These are phyloP conservation scores for Verbena officinalis DNA, from an alignment of 257 asterid genomes.

Conservation along the genomic window DNA sequence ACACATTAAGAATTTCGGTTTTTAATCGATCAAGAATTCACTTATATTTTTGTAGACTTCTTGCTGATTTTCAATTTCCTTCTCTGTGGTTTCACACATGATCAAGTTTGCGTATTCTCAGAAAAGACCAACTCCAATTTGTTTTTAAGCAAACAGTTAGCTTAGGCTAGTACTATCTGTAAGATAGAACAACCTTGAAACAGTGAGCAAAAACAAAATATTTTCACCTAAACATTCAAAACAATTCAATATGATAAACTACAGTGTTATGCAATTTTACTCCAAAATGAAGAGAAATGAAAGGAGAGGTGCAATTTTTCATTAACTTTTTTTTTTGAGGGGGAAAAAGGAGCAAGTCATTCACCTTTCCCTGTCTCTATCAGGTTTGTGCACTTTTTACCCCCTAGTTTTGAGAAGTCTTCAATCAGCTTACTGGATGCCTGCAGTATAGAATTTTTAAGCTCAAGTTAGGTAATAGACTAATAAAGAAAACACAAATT, in stretches of 20 bases:
- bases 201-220: too few relatives aligned
- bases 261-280: neutral
- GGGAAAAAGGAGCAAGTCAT: conserved; percentile 17
- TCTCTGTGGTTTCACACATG: neutral
- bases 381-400: conserved; percentile 57
- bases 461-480: conserved; percentile 20
- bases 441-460: conserved; percentile 46
- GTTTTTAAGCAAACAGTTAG: neutral
- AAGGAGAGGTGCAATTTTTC: neutral
- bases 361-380: conserved; percentile 73
- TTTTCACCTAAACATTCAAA: conserved; percentile 7
- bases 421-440: conserved; percentile 55
- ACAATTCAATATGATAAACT: conserved; percentile 10
- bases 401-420: conserved; percentile 71
- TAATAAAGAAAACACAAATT: conserved; percentile 11
- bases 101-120: conserved; percentile 4
- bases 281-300: conserved; percentile 8
- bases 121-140: conserved; percentile 12
- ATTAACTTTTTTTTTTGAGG: neutral
- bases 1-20: neutral
- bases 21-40: neutral
- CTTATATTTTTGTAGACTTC: neutral
- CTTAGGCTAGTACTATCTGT: neutral
- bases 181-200: conserved; percentile 8
- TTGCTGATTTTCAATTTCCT: neutral